Evolutionary conservation across 2,329 filamentous ascomycete species (phyloP).

Genomic region (Calonectria hawksworthii): DNA sequence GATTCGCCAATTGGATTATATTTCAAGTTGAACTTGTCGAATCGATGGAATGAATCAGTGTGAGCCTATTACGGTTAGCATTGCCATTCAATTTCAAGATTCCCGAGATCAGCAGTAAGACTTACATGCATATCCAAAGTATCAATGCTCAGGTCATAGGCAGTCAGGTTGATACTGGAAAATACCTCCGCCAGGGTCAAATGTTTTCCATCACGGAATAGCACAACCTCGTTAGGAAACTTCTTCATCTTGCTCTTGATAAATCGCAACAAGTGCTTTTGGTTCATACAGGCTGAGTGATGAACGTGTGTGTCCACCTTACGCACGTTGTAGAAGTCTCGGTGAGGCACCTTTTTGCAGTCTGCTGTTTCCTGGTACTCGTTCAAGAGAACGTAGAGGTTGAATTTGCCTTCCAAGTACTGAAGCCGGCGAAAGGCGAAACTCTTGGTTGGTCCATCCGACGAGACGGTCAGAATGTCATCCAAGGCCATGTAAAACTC

Average conservation of each 20-base stretch:
- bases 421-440: constrained; percentile 96
- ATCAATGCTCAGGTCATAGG: constrained; percentile 97
- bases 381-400: constrained; percentile 92
- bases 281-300: constrained; percentile 99
- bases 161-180: constrained; percentile 95
- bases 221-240: constrained; percentile 91
- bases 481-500: constrained; percentile 98
- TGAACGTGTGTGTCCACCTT: constrained; percentile 99
- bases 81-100: background rate
- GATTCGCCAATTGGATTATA: constrained; percentile 99
- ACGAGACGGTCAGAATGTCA: constrained; percentile 87
- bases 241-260: constrained; percentile 99
- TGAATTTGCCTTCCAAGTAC: constrained; percentile 97
- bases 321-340: constrained; percentile 98
- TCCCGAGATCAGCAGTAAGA: constrained; percentile 36
- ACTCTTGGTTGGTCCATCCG: constrained; percentile 95
- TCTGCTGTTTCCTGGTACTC: constrained; percentile 99
- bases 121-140: constrained; percentile 98
- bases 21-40: constrained; percentile 99
- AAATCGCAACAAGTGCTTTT: constrained; percentile 97
- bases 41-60: constrained; percentile 97
- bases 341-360: constrained; percentile 96
- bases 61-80: constrained; percentile 74
- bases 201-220: constrained; percentile 92
- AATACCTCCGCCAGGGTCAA: constrained; percentile 95